These are phyloP conservation scores for Plenodomus biglobosus DNA, from an alignment of 2,329 filamentous ascomycete species.

Conservation along the genomic window DNA sequence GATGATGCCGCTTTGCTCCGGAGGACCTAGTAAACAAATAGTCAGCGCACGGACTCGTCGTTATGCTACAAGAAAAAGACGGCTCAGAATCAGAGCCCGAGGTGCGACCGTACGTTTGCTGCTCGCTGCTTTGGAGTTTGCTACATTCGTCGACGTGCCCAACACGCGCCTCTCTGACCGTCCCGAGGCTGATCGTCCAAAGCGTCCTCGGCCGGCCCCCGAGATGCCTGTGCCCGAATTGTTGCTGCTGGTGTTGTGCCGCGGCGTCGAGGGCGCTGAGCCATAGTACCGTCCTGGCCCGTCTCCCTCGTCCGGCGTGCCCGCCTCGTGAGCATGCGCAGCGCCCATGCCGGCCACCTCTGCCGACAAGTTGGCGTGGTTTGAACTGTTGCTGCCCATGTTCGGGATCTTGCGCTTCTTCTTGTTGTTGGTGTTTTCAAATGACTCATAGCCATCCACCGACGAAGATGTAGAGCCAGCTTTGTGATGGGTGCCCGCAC, in stretches of 20 bases:
- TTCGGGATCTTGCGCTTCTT: constrained; percentile 98
- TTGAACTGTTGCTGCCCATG: constrained; percentile 68
- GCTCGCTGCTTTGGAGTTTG: constrained; percentile 48
- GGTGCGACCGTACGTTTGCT: constrained; percentile 42
- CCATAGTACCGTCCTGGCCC: constrained; percentile 58
- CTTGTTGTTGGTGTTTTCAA: constrained; percentile 98
- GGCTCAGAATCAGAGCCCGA: constrained; percentile 29
- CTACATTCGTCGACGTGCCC: constrained; percentile 45
- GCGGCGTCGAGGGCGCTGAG: constrained; percentile 56
- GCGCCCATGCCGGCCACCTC: constrained; percentile 68
- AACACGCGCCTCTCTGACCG: constrained; percentile 49
- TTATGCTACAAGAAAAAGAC: constrained; percentile 6
- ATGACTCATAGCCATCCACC: constrained; percentile 89
- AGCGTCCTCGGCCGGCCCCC: constrained; percentile 80
- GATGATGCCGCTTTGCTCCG: constrained; percentile 75
- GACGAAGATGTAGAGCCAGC: constrained; percentile 66
- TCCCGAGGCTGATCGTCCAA: constrained; percentile 61
- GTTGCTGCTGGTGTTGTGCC: constrained; percentile 43
- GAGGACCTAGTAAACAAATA: constrained; percentile 40
- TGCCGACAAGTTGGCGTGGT: constrained; percentile 59
- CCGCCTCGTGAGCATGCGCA: constrained; percentile 48
- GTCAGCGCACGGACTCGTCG: constrained; percentile 41
- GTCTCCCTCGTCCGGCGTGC: constrained; percentile 49
- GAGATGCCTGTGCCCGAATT: constrained; percentile 68
- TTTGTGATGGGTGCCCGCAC: constrained; percentile 41